Evolutionary conservation across 495 filamentous ascomycete species (phyloP).

Genomic region (Pyronema omphalodes): DNA sequence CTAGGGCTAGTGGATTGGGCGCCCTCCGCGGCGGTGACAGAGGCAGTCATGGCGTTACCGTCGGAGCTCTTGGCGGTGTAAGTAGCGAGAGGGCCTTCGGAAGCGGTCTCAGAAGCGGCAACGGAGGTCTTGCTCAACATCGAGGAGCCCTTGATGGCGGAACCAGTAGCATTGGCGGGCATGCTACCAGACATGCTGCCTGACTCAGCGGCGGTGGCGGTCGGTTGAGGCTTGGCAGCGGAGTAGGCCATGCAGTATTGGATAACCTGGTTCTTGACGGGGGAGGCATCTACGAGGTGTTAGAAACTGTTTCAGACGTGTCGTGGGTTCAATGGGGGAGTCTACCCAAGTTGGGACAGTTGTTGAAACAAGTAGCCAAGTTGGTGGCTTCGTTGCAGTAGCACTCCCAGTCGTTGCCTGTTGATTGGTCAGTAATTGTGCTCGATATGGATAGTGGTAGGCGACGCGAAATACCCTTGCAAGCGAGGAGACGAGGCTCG

Average conservation of each 20-base stretch:
- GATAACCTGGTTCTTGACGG: slow-evolving; percentile 18
- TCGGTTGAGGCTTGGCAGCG: slow-evolving; percentile 14
- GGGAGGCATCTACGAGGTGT: slow-evolving; percentile 6
- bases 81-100: too few species aligned
- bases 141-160: background rate
- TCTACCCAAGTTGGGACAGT: slow-evolving; percentile 25
- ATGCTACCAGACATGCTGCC: slow-evolving; percentile 1
- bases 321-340: background rate
- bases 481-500: slow-evolving; percentile 11
- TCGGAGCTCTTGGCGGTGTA: background rate
- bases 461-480: slow-evolving; percentile 7
- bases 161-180: background rate
- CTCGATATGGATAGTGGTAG: background rate
- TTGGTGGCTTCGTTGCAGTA: slow-evolving; percentile 11
- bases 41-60: too few species aligned
- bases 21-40: too few species aligned
- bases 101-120: too few species aligned
- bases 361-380: slow-evolving; percentile 28
- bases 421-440: background rate
- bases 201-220: slow-evolving; percentile 8
- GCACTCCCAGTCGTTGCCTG: slow-evolving; percentile 14
- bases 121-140: too few species aligned
- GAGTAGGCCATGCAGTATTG: slow-evolving; percentile 27
- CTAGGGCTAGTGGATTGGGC: slow-evolving; percentile 4
- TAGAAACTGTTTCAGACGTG: background rate